Conservation (phyloP, 129 eudicot species). For the Saussurea involucrata region DNA sequence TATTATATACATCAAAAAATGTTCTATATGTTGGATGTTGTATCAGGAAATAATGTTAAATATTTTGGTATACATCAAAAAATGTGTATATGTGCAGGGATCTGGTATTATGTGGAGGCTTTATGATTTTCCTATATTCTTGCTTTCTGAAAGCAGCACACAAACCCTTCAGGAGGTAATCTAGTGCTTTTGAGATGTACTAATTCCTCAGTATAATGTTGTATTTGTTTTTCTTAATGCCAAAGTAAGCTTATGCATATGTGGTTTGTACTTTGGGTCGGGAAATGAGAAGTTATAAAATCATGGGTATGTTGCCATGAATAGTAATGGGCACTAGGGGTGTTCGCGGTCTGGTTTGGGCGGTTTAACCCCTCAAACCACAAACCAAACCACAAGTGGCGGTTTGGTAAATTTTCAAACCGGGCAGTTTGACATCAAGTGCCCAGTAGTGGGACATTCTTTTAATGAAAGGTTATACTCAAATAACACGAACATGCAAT, state of each 20-base stretch:
- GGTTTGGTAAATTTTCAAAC: too few relatives aligned
- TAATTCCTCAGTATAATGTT: neutral
- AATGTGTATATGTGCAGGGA: slow-evolving; percentile 67
- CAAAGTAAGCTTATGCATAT: neutral
- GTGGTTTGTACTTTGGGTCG: neutral
- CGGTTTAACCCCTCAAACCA: too few relatives aligned
- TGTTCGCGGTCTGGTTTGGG: too few relatives aligned
- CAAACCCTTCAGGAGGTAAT: slow-evolving; percentile 64
- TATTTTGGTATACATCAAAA: neutral
- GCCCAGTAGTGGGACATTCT: too few relatives aligned
- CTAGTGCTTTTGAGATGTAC: slow-evolving; percentile 1
- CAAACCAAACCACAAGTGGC: too few relatives aligned
- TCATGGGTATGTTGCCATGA: neutral
- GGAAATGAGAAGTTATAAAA: neutral
- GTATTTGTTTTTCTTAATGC: neutral
- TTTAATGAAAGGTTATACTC: neutral
- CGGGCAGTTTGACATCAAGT: too few relatives aligned
- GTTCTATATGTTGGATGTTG: neutral
- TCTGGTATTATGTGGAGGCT: slow-evolving; percentile 83
- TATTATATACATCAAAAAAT: neutral
- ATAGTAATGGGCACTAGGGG: too few relatives aligned
- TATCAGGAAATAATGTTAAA: neutral
- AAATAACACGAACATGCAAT: neutral
- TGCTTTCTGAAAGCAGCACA: slow-evolving; percentile 73
- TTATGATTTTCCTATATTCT: slow-evolving; percentile 86